These are phyloP conservation scores for Lepiota venenata DNA, from an alignment of 768 basidiomycete genomes.

Conservation along the genomic window DNA sequence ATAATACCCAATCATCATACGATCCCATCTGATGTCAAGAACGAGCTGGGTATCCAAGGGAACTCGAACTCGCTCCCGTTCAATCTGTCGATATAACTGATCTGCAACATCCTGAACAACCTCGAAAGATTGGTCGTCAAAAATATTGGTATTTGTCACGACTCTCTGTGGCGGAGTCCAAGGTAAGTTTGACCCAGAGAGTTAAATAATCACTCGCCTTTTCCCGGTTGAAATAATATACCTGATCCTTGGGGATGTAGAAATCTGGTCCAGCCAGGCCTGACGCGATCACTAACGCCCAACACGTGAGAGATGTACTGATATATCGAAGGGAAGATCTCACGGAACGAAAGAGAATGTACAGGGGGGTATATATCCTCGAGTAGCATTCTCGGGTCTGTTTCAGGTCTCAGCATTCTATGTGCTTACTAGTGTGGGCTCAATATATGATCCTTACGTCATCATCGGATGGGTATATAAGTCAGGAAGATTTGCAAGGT, in stretches of 20 bases:
- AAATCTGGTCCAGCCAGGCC: constrained; percentile 8
- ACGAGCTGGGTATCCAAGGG: constrained; percentile 12
- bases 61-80: not conserved
- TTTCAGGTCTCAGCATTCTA: not conserved
- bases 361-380: constrained; percentile 11
- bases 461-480: not conserved
- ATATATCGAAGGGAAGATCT: not conserved
- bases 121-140: not conserved
- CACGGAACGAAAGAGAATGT: constrained; percentile 10
- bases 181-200: no score
- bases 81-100: constrained; percentile 3
- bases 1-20: constrained; percentile 9
- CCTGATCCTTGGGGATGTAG: constrained; percentile 12
- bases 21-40: constrained; percentile 9
- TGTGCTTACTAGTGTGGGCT: not conserved
- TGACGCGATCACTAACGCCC: not conserved
- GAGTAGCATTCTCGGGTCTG: constrained; percentile 10
- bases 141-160: constrained; percentile 12
- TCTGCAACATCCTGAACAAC: not conserved
- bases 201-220: not conserved
- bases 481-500: not conserved
- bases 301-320: not conserved
- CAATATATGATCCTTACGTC: not conserved
- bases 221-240: constrained; percentile 11
- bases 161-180: not conserved